phyloP scores from a whole-genome alignment of 2,329 filamentous ascomycete genomes.

The Colletotrichum cordylinicola region DNA sequence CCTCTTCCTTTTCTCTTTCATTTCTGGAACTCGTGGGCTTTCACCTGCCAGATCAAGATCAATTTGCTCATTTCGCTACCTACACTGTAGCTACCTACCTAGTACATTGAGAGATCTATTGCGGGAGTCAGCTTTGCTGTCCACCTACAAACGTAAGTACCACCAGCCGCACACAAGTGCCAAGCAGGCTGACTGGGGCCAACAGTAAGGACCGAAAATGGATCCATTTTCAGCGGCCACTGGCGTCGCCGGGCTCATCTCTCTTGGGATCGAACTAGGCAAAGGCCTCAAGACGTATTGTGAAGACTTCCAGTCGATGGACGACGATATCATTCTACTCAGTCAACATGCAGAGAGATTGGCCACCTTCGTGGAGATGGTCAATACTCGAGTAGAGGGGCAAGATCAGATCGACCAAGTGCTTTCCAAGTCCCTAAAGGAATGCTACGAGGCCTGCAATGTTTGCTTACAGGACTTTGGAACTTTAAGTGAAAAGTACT shows the following conservation, averaged over 20 bases:
- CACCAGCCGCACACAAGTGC: too few relatives aligned
- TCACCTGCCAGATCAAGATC: too few relatives aligned
- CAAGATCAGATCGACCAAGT: background rate
- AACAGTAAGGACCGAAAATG: background rate
- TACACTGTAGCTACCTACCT: too few relatives aligned
- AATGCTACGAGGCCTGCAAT: background rate
- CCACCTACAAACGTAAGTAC: too few relatives aligned
- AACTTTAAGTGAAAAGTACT: background rate
- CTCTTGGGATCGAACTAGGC: background rate
- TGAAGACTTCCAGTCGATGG: background rate
- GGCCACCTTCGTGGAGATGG: background rate
- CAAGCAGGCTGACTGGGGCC: too few relatives aligned
- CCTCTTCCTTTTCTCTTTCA: too few relatives aligned
- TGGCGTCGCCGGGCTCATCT: background rate
- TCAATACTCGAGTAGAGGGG: fast-evolving
- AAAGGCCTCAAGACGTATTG: background rate
- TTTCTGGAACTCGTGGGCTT: too few relatives aligned
- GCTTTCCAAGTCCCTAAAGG: background rate
- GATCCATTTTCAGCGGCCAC: background rate
- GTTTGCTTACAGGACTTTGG: background rate
- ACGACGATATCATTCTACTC: background rate
- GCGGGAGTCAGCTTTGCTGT: too few relatives aligned
- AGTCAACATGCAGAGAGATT: background rate
- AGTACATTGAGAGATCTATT: too few relatives aligned
- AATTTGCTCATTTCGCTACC: too few relatives aligned